phyloP scores from a whole-genome alignment of 2,329 filamentous ascomycete species.

The Aspergillus puulaauensis region DNA sequence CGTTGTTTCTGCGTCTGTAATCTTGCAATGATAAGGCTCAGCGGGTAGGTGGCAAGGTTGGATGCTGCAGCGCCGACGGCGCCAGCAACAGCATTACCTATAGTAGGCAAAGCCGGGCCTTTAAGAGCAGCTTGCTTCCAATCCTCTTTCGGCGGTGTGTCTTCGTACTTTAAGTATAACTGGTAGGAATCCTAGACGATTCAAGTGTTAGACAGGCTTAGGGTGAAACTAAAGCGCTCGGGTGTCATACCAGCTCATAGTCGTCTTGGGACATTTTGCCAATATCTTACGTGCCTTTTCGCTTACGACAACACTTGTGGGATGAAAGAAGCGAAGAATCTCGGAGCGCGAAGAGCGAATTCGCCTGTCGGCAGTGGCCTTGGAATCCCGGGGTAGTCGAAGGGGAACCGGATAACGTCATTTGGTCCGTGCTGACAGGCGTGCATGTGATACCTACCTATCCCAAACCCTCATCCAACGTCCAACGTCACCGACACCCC shows the following conservation, averaged over 20 bases:
- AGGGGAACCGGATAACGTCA: not conserved
- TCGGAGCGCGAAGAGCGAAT: not conserved
- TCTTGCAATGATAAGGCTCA: conserved; percentile 77
- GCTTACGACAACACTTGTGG: not conserved
- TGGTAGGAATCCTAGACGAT: conserved; percentile 42
- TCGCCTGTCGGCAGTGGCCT: not conserved
- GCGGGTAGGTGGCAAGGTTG: conserved; percentile 75
- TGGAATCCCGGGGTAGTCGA: not conserved
- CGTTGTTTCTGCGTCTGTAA: conserved; percentile 68
- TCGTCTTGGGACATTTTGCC: conserved; percentile 7
- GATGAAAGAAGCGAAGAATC: not conserved
- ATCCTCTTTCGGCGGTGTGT: conserved; percentile 27
- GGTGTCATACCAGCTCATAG: conserved; percentile 6
- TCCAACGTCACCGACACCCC: not conserved
- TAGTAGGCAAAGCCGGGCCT: conserved; percentile 61
- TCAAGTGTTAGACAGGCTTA: not conserved
- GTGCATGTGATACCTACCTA: not conserved
- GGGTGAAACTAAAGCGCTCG: not conserved
- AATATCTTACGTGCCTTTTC: not conserved
- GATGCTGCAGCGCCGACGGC: conserved; percentile 76
- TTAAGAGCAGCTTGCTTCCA: conserved; percentile 34
- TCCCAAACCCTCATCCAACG: not conserved
- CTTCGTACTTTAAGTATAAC: conserved; percentile 44
- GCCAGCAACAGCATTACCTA: conserved; percentile 80
- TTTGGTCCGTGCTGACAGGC: not conserved